A percentile compares a stretch with the other conserved stretches of the same genome.
These are phyloP conservation scores for Trypanosoma scelopori DNA, from an alignment of 208 protist species.

Conservation along the genomic window DNA sequence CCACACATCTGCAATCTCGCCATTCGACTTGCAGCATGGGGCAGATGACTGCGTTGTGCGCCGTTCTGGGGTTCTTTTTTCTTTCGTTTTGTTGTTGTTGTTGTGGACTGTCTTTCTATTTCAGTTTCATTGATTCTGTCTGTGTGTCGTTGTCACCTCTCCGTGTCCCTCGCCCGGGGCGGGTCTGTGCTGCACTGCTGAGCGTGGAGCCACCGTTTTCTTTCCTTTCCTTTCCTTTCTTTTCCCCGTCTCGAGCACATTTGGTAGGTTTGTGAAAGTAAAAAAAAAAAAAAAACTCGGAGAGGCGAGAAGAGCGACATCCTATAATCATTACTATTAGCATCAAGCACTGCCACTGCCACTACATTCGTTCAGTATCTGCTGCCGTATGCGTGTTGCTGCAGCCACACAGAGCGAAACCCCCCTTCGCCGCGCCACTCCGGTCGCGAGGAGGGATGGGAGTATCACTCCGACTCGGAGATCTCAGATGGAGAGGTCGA, in stretches of 20 bases:
- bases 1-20: constrained; percentile 57
- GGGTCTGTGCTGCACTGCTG: not conserved
- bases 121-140: not conserved
- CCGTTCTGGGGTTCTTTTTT: constrained; percentile 1
- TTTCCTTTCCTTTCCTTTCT: not conserved
- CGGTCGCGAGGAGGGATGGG: not conserved
- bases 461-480: not conserved
- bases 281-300: not conserved
- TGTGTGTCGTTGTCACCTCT: too few species aligned
- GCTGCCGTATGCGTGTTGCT: not conserved
- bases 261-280: not conserved
- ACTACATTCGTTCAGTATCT: not conserved
- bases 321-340: too few species aligned
- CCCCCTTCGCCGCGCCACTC: not conserved
- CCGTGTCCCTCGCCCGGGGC: not conserved
- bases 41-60: not conserved
- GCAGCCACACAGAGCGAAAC: not conserved
- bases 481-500: constrained; percentile 7
- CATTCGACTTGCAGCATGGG: constrained; percentile 38
- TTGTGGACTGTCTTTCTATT: not conserved
- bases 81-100: not conserved
- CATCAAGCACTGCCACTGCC: not conserved
- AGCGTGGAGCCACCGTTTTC: not conserved
- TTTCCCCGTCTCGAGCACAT: not conserved
- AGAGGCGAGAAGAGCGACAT: too few species aligned